phyloP scores from a whole-genome alignment of 2,329 filamentous ascomycete species.

The Intubia oerlemansii region DNA sequence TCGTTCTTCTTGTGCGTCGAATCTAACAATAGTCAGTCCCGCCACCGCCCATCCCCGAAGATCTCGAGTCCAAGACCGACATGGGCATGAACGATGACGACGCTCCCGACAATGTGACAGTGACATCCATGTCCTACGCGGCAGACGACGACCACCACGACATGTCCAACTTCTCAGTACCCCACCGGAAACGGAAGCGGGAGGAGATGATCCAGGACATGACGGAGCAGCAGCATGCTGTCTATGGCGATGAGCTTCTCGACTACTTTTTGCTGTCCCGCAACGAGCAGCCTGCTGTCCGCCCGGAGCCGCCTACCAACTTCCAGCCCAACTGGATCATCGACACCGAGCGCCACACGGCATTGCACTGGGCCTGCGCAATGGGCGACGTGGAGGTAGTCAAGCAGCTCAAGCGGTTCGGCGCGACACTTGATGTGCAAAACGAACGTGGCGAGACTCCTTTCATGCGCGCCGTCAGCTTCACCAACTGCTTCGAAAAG shows the following conservation, averaged over 20 bases:
- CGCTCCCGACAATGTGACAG: constrained; percentile 62
- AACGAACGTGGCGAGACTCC: constrained; percentile 69
- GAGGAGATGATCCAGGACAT: constrained; percentile 33
- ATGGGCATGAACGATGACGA: constrained; percentile 51
- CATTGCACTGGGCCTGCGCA: constrained; percentile 88
- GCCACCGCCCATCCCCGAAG: no score
- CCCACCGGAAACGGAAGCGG: constrained; percentile 53
- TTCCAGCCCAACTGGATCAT: constrained; percentile 87
- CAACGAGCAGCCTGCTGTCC: constrained; percentile 50
- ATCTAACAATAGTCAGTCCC: no score
- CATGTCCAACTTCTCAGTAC: constrained; percentile 35
- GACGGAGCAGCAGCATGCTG: constrained; percentile 64
- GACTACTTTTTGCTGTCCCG: constrained; percentile 89
- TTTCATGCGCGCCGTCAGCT: constrained; percentile 82
- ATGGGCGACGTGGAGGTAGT: constrained; percentile 94
- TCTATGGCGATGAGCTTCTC: constrained; percentile 81
- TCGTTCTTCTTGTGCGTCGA: no score
- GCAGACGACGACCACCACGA: constrained; percentile 65
- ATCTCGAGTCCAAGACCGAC: no score
- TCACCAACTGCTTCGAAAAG: constrained; percentile 94
- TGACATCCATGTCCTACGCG: constrained; percentile 63
- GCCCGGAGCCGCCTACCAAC: constrained; percentile 60
- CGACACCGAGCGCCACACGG: constrained; percentile 79
- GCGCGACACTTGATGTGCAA: constrained; percentile 49
- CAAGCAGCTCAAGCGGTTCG: constrained; percentile 63